Evolutionary conservation across 164 flowering plant genomes (phyloP).

Genomic region (Buxus sempervirens): DNA sequence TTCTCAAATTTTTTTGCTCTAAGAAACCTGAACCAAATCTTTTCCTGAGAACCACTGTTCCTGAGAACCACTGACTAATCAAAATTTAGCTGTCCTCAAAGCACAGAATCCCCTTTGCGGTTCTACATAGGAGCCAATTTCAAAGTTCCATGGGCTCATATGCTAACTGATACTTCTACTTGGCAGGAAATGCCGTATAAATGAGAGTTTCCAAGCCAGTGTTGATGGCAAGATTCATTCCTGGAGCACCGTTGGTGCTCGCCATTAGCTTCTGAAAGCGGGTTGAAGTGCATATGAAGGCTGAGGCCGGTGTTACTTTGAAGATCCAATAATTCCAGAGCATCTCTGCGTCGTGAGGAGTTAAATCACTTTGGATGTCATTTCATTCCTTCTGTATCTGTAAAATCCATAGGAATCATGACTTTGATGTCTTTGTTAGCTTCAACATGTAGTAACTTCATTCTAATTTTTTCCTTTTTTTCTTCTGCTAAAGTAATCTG

Average conservation of each 20-base stretch:
- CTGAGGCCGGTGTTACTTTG: neutral
- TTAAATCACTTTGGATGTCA: neutral
- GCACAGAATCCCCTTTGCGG: no score
- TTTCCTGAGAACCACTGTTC: no score
- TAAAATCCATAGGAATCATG: neutral
- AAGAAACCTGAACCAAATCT: no score
- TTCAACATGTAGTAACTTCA: neutral
- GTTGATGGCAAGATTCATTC: neutral
- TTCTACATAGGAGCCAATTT: no score
- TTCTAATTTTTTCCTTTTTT: neutral
- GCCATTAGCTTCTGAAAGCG: constrained; percentile 7
- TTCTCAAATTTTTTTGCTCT: neutral
- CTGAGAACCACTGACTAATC: no score
- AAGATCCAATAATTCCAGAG: constrained; percentile 12
- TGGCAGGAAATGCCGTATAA: constrained; percentile 76
- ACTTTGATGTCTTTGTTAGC: neutral
- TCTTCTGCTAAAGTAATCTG: neutral
- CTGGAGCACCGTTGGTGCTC: neutral
- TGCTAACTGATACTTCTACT: neutral
- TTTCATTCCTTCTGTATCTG: neutral
- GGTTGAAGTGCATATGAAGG: neutral
- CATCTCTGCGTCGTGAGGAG: neutral
- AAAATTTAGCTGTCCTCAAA: no score
- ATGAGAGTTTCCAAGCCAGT: constrained; percentile 46
- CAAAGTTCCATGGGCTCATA: no score